A percentile compares a stretch with the other conserved stretches of the same genome.
Evolutionary conservation across 371 early-diverging fungal species (phyloP).

Genomic region (Batkoa obscura): DNA sequence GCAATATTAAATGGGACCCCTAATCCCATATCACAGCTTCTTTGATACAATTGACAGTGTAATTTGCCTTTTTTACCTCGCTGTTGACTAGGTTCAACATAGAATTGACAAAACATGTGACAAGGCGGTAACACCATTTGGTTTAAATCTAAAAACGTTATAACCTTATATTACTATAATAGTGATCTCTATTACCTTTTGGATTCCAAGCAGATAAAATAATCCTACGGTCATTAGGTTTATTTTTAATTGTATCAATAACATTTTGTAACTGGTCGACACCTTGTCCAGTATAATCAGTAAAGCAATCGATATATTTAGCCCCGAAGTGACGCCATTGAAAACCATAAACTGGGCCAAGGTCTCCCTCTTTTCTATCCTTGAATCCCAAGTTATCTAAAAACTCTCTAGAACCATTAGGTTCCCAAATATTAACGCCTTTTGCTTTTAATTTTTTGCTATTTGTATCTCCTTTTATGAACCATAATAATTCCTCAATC

Average conservation of each 20-base stretch:
- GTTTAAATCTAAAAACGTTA: conserved; percentile 24
- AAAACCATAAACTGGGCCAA: conserved; percentile 99
- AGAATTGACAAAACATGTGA: conserved; percentile 89
- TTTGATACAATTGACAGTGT: conserved; percentile 93
- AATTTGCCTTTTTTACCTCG: conserved; percentile 19
- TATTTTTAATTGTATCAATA: conserved; percentile 66
- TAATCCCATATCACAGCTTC: conserved; percentile 97
- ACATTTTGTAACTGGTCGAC: conserved; percentile 88
- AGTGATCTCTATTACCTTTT: conserved; percentile 29
- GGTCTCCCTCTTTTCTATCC: conserved; percentile 75
- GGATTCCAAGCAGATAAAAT: conserved; percentile 99
- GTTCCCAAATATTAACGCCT: conserved; percentile 94
- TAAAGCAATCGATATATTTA: conserved; percentile 65
- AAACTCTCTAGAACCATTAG: conserved; percentile 85
- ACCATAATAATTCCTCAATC: conserved; percentile 95
- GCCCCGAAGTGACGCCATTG: conserved; percentile 99
- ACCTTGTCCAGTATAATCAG: conserved; percentile 86
- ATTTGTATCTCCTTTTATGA: conserved; percentile 88
- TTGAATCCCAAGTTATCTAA: conserved; percentile 70
- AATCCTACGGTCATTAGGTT: conserved; percentile 85
- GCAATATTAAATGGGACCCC: conserved; percentile 99
- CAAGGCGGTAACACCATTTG: conserved; percentile 93
- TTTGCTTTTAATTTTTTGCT: conserved; percentile 58
- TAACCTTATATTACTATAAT: neutral
- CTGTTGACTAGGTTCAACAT: conserved; percentile 40